phyloP scores from a whole-genome alignment of 164 flowering plant genomes.

The Tetracentron sinense region DNA sequence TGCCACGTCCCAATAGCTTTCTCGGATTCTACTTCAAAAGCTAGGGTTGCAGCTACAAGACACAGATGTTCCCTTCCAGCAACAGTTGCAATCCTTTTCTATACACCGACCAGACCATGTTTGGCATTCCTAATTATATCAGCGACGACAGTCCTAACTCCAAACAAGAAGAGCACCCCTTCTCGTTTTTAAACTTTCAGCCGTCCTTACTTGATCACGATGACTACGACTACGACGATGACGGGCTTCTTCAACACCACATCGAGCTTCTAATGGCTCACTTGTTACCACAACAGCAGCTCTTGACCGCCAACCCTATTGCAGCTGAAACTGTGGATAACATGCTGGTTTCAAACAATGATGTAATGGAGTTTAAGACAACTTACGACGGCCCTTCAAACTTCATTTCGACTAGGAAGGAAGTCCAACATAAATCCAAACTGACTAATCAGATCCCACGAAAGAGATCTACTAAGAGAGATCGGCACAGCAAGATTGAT shows the following conservation, averaged over 20 bases:
- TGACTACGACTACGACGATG: slow-evolving; percentile 1
- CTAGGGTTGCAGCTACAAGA: slow-evolving; percentile 16
- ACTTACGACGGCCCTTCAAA: no score
- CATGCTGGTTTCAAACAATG: background rate
- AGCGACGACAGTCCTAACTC: slow-evolving; percentile 16
- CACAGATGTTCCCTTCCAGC: slow-evolving; percentile 36
- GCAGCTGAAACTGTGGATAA: background rate
- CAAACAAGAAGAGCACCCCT: slow-evolving; percentile 10
- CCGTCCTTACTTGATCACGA: slow-evolving; percentile 13
- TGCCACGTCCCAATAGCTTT: no score
- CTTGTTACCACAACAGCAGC: background rate
- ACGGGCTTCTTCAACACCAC: slow-evolving; percentile 7
- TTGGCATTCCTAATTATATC: slow-evolving; percentile 10
- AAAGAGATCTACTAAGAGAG: slow-evolving; percentile 38
- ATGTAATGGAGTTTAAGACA: no score
- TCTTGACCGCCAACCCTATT: background rate
- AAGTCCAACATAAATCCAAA: no score
- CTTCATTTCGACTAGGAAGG: background rate
- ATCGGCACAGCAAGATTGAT: slow-evolving; percentile 74
- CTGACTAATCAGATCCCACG: slow-evolving; percentile 1
- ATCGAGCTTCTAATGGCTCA: slow-evolving; percentile 7
- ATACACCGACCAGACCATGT: slow-evolving; percentile 14
- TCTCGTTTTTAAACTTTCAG: slow-evolving; percentile 16
- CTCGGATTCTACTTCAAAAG: background rate
- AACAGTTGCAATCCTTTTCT: slow-evolving; percentile 5